Evolutionary conservation across 768 basidiomycete genomes (phyloP).

Genomic region (Boletus rubescentipes): DNA sequence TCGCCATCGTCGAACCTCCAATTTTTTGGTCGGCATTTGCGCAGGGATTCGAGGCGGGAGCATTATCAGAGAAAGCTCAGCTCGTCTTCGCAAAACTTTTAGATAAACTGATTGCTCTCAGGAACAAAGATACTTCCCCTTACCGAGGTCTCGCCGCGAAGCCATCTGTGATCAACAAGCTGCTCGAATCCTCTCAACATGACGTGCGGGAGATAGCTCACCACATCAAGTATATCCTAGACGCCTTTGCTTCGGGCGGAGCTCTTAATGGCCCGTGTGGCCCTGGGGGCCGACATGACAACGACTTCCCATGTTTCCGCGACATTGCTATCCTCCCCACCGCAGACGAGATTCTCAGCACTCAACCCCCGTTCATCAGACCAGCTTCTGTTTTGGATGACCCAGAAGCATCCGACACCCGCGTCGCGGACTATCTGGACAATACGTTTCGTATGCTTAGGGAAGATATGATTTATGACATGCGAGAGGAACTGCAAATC

Average conservation of each 20-base stretch:
- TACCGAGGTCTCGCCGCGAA: slow-evolving; percentile 43
- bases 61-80: slow-evolving; percentile 37
- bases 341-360: slow-evolving; percentile 54
- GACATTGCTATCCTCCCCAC: slow-evolving; percentile 64
- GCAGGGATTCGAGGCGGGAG: slow-evolving; percentile 32
- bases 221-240: slow-evolving; percentile 43
- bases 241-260: slow-evolving; percentile 26
- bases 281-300: slow-evolving; percentile 71
- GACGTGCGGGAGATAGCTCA: slow-evolving; percentile 36
- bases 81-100: slow-evolving; percentile 49
- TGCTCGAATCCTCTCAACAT: slow-evolving; percentile 25
- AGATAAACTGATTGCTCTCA: slow-evolving; percentile 43
- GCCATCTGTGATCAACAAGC: slow-evolving; percentile 23
- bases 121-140: slow-evolving; percentile 30
- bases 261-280: slow-evolving; percentile 19
- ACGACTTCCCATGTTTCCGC: slow-evolving; percentile 62
- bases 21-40: slow-evolving; percentile 48
- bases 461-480: slow-evolving; percentile 63
- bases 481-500: slow-evolving; percentile 57
- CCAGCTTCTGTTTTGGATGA: slow-evolving; percentile 45
- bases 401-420: slow-evolving; percentile 35
- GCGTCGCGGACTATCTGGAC: slow-evolving; percentile 54
- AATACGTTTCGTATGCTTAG: slow-evolving; percentile 65
- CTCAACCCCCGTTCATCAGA: slow-evolving; percentile 51
- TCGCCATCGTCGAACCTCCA: slow-evolving; percentile 48